Percentiles rank a stretch among this genome's conserved stretches.
Conservation (phyloP, 192 early-diverging fungal genomes). For the Coemansia sp. region DNA sequence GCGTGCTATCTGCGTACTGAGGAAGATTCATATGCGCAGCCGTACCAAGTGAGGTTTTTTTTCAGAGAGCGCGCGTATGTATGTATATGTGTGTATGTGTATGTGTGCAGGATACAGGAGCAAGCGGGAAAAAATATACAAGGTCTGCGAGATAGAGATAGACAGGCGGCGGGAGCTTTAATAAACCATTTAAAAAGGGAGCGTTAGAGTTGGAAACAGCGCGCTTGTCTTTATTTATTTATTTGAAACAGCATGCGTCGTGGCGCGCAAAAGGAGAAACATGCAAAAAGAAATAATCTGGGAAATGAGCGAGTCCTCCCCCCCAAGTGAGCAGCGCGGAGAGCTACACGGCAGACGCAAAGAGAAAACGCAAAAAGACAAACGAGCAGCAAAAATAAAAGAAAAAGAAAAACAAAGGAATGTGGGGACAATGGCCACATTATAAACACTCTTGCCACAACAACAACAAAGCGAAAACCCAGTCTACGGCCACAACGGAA, state of each 20-base stretch:
- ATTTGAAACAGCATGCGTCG: no score
- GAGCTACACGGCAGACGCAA: not conserved
- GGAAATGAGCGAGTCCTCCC: no score
- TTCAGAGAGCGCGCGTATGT: no score
- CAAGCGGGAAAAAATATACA: no score
- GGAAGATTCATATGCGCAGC: no score
- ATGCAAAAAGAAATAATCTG: constrained; percentile 4
- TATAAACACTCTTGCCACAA: not conserved
- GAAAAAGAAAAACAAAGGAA: not conserved
- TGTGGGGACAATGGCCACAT: not conserved
- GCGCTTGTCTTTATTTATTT: no score
- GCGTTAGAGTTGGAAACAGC: no score
- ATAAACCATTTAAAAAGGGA: no score
- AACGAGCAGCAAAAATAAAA: not conserved
- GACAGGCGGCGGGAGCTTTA: no score
- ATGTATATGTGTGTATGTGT: not conserved
- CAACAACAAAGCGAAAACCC: not conserved
- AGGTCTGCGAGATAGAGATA: no score
- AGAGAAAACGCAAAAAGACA: not conserved
- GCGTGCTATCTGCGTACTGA: constrained; percentile 14
- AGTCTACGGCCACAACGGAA: not conserved
- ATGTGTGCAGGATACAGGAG: not conserved
- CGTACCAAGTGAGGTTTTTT: no score
- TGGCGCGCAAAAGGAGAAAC: not conserved
- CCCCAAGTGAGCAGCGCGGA: no score